These are phyloP conservation scores for Globisporangium barbulae DNA, from an alignment of 352 stramenopile species.

Conservation along the genomic window DNA sequence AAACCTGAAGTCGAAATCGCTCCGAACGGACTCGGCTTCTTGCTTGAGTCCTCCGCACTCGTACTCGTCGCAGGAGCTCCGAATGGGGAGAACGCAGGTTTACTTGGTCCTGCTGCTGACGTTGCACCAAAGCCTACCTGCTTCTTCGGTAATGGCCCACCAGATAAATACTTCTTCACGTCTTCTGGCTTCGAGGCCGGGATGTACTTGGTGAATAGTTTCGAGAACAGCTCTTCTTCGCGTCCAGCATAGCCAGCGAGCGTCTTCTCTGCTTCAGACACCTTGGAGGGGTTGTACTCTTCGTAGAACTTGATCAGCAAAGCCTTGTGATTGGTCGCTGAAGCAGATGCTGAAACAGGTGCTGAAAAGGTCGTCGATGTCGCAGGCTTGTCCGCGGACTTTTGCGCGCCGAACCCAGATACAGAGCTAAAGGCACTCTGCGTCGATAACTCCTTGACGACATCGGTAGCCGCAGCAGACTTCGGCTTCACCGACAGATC, in stretches of 20 bases:
- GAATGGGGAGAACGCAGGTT: constrained; percentile 18
- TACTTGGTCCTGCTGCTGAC: constrained; percentile 21
- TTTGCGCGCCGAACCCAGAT: constrained; percentile 18
- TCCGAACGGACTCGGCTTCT: constrained; percentile 31
- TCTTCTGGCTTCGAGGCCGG: constrained; percentile 48
- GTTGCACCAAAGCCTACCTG: constrained; percentile 15
- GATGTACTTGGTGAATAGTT: constrained; percentile 62
- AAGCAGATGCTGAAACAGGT: neutral
- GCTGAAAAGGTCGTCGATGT: constrained; percentile 10
- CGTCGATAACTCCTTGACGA: constrained; percentile 4
- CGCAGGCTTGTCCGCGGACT: constrained; percentile 9
- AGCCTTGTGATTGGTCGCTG: constrained; percentile 36
- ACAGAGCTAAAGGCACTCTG: constrained; percentile 25
- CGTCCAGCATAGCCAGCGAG: constrained; percentile 48
- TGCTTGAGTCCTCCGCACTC: constrained; percentile 1
- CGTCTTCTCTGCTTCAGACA: constrained; percentile 43
- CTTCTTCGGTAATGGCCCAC: constrained; percentile 39
- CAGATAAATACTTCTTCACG: constrained; percentile 59
- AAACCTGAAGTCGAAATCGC: constrained; percentile 9
- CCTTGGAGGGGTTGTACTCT: constrained; percentile 53
- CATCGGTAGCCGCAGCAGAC: constrained; percentile 1
- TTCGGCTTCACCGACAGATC: constrained; percentile 8
- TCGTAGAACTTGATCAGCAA: constrained; percentile 63
- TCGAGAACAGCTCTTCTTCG: constrained; percentile 58
- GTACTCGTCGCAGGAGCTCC: constrained; percentile 11